Percentiles rank a stretch among this genome's conserved stretches.
Conservation (phyloP, 805 yeast species). For the Kazachstania psychrophila region DNA sequence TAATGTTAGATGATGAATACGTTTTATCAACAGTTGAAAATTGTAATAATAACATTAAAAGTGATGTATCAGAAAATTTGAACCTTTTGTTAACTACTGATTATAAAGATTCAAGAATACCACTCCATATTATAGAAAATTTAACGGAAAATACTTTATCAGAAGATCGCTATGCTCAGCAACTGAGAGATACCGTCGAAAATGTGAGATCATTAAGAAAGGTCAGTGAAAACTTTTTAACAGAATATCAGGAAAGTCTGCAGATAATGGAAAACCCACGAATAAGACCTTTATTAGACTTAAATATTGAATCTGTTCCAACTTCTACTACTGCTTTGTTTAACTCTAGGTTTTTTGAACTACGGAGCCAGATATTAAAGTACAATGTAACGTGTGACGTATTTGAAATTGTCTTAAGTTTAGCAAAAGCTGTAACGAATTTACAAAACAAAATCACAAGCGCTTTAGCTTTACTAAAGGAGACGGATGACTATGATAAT, state of each 20-base stretch:
- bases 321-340: too few relatives aligned
- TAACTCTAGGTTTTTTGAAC: background rate
- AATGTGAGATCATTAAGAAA: too few relatives aligned
- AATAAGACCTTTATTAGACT: background rate
- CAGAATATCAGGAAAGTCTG: background rate
- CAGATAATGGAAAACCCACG: background rate
- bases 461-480: background rate
- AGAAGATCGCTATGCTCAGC: too few relatives aligned
- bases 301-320: background rate
- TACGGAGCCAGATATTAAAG: background rate
- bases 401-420: background rate
- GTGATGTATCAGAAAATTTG: too few relatives aligned
- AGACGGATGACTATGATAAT: constrained; percentile 37
- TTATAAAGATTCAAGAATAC: too few relatives aligned
- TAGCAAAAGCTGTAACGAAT: background rate
- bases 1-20: too few relatives aligned
- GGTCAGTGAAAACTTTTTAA: background rate
- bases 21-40: too few relatives aligned
- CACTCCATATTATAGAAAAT: too few relatives aligned
- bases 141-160: too few relatives aligned
- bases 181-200: too few relatives aligned
- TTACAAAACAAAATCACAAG: background rate
- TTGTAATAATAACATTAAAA: too few relatives aligned
- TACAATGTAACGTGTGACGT: background rate
- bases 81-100: too few relatives aligned